Percentiles rank a stretch among this genome's conserved stretches.
These are phyloP conservation scores for Pleurotus cornucopiae DNA, from an alignment of 768 basidiomycete species.

Conservation along the genomic window DNA sequence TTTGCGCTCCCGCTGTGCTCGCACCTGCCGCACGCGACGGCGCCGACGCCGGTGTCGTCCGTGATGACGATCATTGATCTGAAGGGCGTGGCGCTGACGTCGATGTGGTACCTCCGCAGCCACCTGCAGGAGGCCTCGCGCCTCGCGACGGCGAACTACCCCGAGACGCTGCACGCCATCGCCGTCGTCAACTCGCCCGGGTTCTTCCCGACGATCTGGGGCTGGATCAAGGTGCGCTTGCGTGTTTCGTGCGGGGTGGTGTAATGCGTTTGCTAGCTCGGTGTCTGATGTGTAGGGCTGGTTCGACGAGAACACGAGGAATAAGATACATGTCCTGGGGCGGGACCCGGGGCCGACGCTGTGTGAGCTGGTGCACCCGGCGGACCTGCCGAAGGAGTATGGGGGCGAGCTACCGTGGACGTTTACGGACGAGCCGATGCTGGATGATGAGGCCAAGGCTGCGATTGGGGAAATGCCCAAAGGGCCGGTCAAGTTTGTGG, in stretches of 20 bases:
- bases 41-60: conserved; percentile 52
- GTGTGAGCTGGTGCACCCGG: conserved; percentile 37
- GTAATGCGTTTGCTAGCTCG: not conserved
- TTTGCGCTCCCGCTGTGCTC: conserved; percentile 66
- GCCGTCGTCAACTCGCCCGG: conserved; percentile 75
- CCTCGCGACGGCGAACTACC: conserved; percentile 77
- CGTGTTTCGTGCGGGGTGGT: not conserved
- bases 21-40: conserved; percentile 47
- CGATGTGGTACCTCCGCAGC: conserved; percentile 65
- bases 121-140: conserved; percentile 75
- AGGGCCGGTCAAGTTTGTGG: conserved; percentile 48
- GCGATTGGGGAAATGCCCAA: conserved; percentile 49
- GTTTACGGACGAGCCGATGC: conserved; percentile 60
- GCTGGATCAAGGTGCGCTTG: conserved; percentile 65
- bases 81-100: conserved; percentile 50
- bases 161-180: conserved; percentile 68
- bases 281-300: conserved; percentile 40
- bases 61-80: conserved; percentile 73
- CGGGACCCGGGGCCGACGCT: conserved; percentile 53
- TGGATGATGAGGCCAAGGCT: conserved; percentile 52
- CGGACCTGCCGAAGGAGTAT: conserved; percentile 61
- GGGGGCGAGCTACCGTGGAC: conserved; percentile 74
- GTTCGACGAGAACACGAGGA: conserved; percentile 77
- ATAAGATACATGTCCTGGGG: conserved; percentile 74
- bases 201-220: conserved; percentile 83